Conservation (phyloP, 192 early-diverging fungal species). For the Coemansia sp. region DNA sequence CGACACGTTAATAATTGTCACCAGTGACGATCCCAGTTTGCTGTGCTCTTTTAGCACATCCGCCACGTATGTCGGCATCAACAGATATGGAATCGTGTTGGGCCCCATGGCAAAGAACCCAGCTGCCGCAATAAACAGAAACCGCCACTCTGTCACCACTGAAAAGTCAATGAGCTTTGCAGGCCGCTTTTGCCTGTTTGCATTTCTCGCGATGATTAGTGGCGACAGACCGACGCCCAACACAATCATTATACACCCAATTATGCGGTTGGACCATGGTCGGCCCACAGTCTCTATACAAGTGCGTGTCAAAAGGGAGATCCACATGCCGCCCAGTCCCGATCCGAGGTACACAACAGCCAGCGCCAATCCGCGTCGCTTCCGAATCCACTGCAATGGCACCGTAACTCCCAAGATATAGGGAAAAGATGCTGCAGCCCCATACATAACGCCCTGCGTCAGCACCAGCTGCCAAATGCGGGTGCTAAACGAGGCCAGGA, state of each 20-base stretch:
- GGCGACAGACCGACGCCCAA: constrained; percentile 37
- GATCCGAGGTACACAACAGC: constrained; percentile 40
- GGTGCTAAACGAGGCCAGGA: constrained; percentile 52
- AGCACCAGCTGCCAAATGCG: constrained; percentile 53
- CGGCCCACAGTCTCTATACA: constrained; percentile 31
- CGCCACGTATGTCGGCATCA: constrained; percentile 46
- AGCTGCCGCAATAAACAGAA: constrained; percentile 35
- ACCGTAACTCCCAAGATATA: constrained; percentile 47
- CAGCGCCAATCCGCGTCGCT: constrained; percentile 33
- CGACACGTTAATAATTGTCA: constrained; percentile 45
- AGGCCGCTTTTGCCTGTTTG: constrained; percentile 4
- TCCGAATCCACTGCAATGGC: constrained; percentile 40
- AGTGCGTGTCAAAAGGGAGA: constrained; percentile 28
- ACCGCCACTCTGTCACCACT: constrained; percentile 35
- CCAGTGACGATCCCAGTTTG: constrained; percentile 26
- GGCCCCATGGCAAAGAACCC: constrained; percentile 51
- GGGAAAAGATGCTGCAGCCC: constrained; percentile 37
- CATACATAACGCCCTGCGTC: constrained; percentile 52
- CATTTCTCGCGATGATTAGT: constrained; percentile 22
- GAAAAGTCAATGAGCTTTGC: constrained; percentile 28
- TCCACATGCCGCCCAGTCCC: constrained; percentile 45
- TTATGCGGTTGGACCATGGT: constrained; percentile 39
- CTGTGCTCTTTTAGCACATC: constrained; percentile 33
- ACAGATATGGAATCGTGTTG: constrained; percentile 47
- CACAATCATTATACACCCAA: constrained; percentile 28